Percentiles rank a stretch among this genome's conserved stretches.
phyloP scores from a whole-genome alignment of 2,329 filamentous ascomycete species.

The Neofusicoccum kwambonambiense region DNA sequence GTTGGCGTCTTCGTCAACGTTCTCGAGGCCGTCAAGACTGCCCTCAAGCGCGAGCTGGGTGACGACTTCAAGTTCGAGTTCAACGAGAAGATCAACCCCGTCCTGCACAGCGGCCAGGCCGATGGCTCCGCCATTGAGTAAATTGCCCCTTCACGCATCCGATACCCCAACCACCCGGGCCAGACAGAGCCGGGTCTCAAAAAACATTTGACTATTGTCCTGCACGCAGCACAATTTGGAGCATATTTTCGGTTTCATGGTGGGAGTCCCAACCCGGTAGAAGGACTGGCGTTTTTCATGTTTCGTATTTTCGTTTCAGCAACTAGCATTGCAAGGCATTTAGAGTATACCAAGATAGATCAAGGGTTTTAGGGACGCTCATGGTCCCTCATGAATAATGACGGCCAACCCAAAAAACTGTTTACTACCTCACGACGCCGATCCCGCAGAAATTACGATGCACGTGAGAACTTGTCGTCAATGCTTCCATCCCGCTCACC shows the following conservation, averaged over 20 bases:
- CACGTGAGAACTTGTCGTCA: not conserved
- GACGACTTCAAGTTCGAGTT: conserved; percentile 72
- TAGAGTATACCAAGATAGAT: conserved; percentile 15
- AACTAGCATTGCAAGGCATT: not conserved
- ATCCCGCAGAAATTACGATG: not conserved
- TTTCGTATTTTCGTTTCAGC: not conserved
- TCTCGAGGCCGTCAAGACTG: conserved; percentile 66
- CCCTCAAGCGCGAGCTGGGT: conserved; percentile 68
- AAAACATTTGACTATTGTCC: not conserved
- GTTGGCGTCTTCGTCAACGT: conserved; percentile 76
- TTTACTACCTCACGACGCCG: not conserved
- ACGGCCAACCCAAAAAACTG: conserved; percentile 1
- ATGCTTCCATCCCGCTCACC: not conserved
- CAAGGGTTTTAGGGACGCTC: not conserved
- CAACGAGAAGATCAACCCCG: conserved; percentile 69
- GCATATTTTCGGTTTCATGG: not conserved
- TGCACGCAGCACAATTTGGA: not conserved
- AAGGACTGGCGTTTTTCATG: conserved; percentile 2
- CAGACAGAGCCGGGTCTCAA: not conserved
- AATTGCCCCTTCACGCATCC: conserved; percentile 17
- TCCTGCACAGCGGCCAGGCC: conserved; percentile 49
- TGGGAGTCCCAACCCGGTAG: not conserved
- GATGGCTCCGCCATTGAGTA: conserved; percentile 58
- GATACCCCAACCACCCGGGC: not conserved
- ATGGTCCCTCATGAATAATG: not conserved